Conservation (phyloP, 164 flowering plant species). For the Platanus orientalis region DNA sequence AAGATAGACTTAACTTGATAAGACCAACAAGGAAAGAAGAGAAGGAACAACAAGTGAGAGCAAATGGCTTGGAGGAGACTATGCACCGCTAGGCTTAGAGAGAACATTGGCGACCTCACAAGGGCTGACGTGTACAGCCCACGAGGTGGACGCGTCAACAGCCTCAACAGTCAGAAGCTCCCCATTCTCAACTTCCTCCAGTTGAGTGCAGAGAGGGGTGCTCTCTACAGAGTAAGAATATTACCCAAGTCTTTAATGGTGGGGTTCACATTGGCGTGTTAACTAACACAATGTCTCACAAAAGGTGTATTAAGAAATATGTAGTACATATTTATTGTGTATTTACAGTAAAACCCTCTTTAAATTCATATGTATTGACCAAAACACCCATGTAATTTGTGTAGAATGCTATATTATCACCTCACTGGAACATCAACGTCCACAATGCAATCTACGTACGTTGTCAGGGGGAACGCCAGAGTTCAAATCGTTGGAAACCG, state of each 20-base stretch:
- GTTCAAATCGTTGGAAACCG: constrained; percentile 39
- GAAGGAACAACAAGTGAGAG: constrained; percentile 9
- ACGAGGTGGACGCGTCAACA: constrained; percentile 13
- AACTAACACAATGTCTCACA: background rate
- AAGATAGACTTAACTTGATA: constrained; percentile 21
- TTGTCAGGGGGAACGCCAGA: constrained; percentile 36
- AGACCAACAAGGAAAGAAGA: constrained; percentile 17
- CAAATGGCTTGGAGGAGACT: constrained; percentile 48
- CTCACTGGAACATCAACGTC: constrained; percentile 54
- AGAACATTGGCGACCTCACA: constrained; percentile 11
- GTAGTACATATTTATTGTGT: background rate
- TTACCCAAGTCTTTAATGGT: too few species aligned
- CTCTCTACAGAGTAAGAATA: constrained; percentile 14
- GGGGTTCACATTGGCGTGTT: too few species aligned
- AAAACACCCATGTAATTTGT: too few species aligned
- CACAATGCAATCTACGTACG: constrained; percentile 57
- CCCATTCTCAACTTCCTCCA: constrained; percentile 15
- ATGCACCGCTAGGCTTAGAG: constrained; percentile 5
- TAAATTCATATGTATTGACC: too few species aligned
- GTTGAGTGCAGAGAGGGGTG: constrained; percentile 18
- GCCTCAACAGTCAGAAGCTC: constrained; percentile 16
- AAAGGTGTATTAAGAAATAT: background rate
- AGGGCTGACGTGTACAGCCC: constrained; percentile 22
- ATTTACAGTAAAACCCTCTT: too few species aligned
- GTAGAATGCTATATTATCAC: constrained; percentile 53